phyloP scores from a whole-genome alignment of 1,284 basidiomycete species.

The Anthracocystis panici-leucophaei region DNA sequence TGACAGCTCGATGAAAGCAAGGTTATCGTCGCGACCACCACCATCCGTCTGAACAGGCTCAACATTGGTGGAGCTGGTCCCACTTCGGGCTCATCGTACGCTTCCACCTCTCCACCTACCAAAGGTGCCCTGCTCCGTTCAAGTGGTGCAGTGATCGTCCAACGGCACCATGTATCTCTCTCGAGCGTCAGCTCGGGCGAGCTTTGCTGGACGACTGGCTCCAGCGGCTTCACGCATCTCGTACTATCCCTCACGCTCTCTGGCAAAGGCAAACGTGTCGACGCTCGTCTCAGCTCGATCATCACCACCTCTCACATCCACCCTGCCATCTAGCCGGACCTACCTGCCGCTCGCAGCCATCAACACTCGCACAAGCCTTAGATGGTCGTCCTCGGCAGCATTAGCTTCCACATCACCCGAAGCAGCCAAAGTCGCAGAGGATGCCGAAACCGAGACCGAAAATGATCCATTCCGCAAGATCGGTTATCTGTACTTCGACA shows the following conservation, averaged over 20 bases:
- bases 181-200: conserved; percentile 9
- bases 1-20: neutral
- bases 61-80: neutral
- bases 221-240: neutral
- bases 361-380: neutral
- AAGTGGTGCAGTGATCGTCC: neutral
- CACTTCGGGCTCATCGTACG: neutral
- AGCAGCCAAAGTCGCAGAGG: conserved; percentile 48
- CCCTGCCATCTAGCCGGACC: neutral
- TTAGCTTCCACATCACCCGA: conserved; percentile 46
- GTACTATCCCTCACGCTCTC: neutral
- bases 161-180: conserved; percentile 28
- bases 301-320: neutral
- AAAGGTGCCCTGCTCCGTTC: neutral
- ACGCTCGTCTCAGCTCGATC: conserved; percentile 10
- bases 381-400: conserved; percentile 45
- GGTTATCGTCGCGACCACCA: neutral
- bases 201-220: neutral
- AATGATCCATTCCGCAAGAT: conserved; percentile 52
- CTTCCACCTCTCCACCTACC: neutral
- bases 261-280: conserved; percentile 8
- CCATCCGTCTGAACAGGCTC: neutral
- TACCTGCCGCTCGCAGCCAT: neutral
- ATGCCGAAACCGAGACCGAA: conserved; percentile 45
- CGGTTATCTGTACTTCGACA: conserved; percentile 61